Conservation (phyloP, 1,139 yeast species). For the Meyerozyma smithsonii region DNA sequence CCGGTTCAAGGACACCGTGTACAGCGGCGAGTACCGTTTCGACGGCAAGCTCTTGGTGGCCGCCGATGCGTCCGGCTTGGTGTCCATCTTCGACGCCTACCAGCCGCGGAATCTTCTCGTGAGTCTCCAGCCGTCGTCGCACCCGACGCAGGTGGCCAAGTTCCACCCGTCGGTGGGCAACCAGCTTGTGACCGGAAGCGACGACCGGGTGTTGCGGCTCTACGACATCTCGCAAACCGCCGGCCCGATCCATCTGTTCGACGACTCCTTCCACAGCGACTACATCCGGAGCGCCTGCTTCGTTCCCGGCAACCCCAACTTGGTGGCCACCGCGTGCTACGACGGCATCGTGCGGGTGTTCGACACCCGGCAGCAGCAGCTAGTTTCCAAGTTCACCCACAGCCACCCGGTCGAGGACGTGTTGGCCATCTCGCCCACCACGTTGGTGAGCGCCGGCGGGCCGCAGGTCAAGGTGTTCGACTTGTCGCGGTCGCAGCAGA, state of each 20-base stretch:
- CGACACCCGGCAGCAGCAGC: conserved; percentile 68
- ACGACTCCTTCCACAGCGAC: conserved; percentile 69
- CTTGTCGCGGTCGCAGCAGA: conserved; percentile 64
- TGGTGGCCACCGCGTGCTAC: conserved; percentile 89
- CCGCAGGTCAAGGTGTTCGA: conserved; percentile 91
- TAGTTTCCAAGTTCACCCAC: conserved; percentile 35
- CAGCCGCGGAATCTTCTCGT: conserved; percentile 77
- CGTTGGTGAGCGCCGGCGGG: conserved; percentile 82
- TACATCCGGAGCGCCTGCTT: conserved; percentile 82
- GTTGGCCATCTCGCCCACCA: conserved; percentile 75
- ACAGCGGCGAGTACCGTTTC: conserved; percentile 73
- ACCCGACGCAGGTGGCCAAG: conserved; percentile 92
- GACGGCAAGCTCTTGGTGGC: conserved; percentile 85
- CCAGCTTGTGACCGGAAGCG: conserved; percentile 82
- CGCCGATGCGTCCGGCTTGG: conserved; percentile 84
- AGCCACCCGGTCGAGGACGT: conserved; percentile 76
- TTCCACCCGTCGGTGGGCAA: conserved; percentile 74
- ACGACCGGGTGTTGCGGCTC: conserved; percentile 79
- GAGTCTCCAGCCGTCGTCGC: conserved; percentile 73
- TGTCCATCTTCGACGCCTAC: conserved; percentile 76
- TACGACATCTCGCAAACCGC: conserved; percentile 83
- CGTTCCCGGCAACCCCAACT: conserved; percentile 67
- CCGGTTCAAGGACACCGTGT: conserved; percentile 87
- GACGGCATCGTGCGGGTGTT: conserved; percentile 85
- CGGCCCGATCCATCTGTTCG: conserved; percentile 62